Evolutionary conservation across 805 yeast genomes (phyloP).

Genomic region (Lipomyces oligophaga): DNA sequence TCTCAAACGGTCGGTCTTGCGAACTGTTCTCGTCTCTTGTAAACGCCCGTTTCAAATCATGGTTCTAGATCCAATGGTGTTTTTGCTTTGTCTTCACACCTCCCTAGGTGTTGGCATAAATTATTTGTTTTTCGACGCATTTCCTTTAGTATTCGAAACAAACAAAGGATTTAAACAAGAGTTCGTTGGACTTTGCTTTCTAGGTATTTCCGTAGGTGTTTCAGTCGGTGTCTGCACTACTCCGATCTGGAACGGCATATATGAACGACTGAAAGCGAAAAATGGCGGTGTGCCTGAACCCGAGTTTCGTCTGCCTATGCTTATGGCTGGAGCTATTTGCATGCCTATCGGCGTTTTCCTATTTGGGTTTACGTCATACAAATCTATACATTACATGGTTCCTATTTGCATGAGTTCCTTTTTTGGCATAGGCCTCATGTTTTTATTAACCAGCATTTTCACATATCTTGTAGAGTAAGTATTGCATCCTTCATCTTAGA

Average conservation of each 20-base stretch:
- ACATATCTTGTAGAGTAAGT: conserved; percentile 66
- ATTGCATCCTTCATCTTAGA: conserved; percentile 65
- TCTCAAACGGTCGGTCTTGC: conserved; percentile 63
- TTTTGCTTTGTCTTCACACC: conserved; percentile 49
- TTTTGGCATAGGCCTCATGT: conserved; percentile 70
- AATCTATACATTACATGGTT: conserved; percentile 66
- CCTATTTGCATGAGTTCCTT: conserved; percentile 65
- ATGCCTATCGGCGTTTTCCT: conserved; percentile 70
- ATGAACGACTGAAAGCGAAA: conserved; percentile 8
- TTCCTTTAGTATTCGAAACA: conserved; percentile 49
- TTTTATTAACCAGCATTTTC: conserved; percentile 66
- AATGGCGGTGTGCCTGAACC: conserved; percentile 32
- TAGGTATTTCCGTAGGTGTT: conserved; percentile 61
- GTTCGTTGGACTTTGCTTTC: conserved; percentile 55
- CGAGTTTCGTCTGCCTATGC: conserved; percentile 41
- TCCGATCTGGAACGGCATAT: conserved; percentile 19
- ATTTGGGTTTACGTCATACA: conserved; percentile 74
- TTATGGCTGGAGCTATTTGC: conserved; percentile 61
- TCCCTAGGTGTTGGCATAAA: conserved; percentile 53
- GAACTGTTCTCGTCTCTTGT: conserved; percentile 47
- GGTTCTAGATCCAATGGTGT: conserved; percentile 67
- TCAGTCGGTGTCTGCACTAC: conserved; percentile 17
- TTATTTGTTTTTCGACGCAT: conserved; percentile 54
- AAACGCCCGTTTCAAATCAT: conserved; percentile 67
- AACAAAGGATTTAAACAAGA: conserved; percentile 48